phyloP scores from a whole-genome alignment of 176 grass and related monocot genomes.

The Rhynchospora breviuscula region DNA sequence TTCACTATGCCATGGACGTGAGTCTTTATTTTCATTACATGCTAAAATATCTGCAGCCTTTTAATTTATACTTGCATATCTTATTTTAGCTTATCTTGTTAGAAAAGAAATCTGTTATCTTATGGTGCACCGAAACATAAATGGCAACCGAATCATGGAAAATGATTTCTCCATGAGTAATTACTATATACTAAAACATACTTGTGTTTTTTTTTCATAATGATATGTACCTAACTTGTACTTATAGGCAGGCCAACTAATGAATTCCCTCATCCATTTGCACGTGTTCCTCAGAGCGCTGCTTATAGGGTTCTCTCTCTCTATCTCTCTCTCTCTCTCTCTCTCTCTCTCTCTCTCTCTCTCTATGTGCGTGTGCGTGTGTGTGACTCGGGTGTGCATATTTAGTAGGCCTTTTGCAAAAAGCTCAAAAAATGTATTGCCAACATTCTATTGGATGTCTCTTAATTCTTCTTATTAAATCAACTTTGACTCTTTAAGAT shows the following conservation, averaged over 20 bases:
- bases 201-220: constrained; percentile 1
- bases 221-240: constrained; percentile 47
- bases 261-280: constrained; percentile 98
- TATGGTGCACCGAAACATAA: not conserved
- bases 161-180: not conserved
- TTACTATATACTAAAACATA: not conserved
- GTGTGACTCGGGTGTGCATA: not conserved
- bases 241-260: constrained; percentile 97
- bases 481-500: not conserved
- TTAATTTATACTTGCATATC: not conserved
- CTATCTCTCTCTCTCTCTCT: constrained; percentile 10
- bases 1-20: constrained; percentile 99
- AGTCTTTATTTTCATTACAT: constrained; percentile 38
- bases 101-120: not conserved
- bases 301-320: constrained; percentile 55
- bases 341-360: constrained; percentile 5
- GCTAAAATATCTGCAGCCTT: not conserved
- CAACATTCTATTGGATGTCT: not conserved
- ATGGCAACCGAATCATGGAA: not conserved
- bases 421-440: not conserved
- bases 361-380: too few species aligned
- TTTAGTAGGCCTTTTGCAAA: not conserved
- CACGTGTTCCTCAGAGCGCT: constrained; percentile 77
- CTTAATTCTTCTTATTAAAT: not conserved
- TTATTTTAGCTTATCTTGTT: not conserved